Base-by-base conservation (phyloP, 139 green algal genomes). In the Chlorella sp. region DNA sequence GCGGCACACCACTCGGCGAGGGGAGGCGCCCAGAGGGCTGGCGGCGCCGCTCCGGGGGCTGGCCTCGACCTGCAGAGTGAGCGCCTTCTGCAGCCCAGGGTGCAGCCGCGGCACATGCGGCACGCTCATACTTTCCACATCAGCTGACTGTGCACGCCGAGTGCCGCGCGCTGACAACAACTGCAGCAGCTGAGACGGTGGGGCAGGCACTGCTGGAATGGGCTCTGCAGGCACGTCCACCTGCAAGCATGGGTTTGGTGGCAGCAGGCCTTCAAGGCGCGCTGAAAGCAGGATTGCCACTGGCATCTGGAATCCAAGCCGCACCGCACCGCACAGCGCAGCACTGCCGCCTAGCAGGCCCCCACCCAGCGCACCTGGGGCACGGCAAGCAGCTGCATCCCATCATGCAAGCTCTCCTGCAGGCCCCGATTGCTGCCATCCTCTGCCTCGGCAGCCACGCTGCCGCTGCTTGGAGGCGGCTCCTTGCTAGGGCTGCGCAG, bases 1-100 rank as follows among this genome's bases (percentile, higher is more conserved):
- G 36, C 81, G 83, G 86, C 91, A 94, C 43, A 92, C 69, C 32
- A 88, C 83, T 0, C 65, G 65, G 14, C 84, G 70, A 3, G 69
- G 75, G 0, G 58, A 68, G 34, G 26, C 36, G 3, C 70, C 40
- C 51, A 62, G 36, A 0, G 81, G 81, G 17, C 46, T 85, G 76
- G 6, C 46, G 13, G 20, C 51, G 20, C 70, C 70, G n/a, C 28
- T 30, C 36, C n/a, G 43, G 3, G 72, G 72, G 58, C 84, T 30
- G 24, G 28, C 64, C 56, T 86, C 68, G 36, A 86, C 36, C 24
- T 86, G 24, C 44, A 82, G 17, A 1, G 78, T 89, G n/a, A 83
- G 72, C 64, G 54, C 46, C 32, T 81, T 65, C 17, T 69, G 54
- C 34, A 76, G 70, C 11, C 80, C 81, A 8, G 85, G 85, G 54